Conservation (phyloP, 2,329 filamentous ascomycete species). For the Eutypella sp. region DNA sequence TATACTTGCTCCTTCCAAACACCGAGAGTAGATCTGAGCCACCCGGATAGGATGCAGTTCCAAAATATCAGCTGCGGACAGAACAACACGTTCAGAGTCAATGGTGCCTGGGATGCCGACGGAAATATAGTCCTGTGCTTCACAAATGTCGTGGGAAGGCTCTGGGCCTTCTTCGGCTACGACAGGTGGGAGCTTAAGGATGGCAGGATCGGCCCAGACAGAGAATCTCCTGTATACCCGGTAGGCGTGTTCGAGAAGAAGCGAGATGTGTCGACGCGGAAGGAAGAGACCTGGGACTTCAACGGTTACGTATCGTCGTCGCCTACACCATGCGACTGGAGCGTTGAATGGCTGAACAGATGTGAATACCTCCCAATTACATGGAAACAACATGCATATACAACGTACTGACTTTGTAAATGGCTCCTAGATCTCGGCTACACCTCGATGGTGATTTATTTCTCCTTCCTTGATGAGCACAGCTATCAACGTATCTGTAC, state of each 20-base stretch:
- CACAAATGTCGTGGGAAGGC: neutral
- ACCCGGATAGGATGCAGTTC: constrained; percentile 1
- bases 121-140: constrained; percentile 3
- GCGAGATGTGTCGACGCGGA: neutral
- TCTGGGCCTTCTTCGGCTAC: constrained; percentile 3
- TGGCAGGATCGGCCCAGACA: neutral
- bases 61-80: neutral
- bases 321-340: neutral
- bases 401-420: no score
- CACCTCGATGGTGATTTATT: neutral
- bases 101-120: constrained; percentile 2
- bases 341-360: neutral
- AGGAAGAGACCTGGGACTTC: no score
- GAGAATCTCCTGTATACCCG: neutral
- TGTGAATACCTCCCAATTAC: neutral
- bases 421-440: neutral
- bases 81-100: constrained; percentile 1
- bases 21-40: neutral
- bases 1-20: neutral
- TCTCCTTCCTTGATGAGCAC: neutral
- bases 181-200: constrained; percentile 3
- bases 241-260: constrained; percentile 1
- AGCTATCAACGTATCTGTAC: neutral
- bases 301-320: no score
- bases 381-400: no score